Conservation (phyloP, 768 basidiomycete genomes). For the Serendipita sp. region DNA sequence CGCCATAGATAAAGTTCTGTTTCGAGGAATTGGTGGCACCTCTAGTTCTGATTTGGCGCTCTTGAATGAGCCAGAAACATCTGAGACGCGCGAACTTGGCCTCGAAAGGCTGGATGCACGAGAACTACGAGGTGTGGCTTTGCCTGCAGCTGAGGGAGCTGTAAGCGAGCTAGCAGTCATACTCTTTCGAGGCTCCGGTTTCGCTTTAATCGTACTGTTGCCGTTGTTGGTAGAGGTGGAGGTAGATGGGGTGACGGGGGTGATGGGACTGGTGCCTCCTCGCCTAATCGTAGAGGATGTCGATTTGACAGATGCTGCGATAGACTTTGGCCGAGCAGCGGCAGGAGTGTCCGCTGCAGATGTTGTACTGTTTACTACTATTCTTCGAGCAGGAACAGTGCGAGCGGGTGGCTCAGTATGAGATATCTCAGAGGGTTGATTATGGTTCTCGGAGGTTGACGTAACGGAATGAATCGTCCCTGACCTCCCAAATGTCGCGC, state of each 20-base stretch:
- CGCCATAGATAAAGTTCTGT: conserved; percentile 19
- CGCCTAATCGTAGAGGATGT: conserved; percentile 25
- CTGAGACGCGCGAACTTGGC: conserved; percentile 19
- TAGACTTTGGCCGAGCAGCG: conserved; percentile 16
- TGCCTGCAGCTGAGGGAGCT: not conserved
- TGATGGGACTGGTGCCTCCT: not conserved
- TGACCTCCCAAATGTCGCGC: not conserved
- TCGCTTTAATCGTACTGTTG: conserved; percentile 9
- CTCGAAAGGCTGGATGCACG: conserved; percentile 15
- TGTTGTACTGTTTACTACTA: conserved; percentile 6
- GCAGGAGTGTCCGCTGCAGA: conserved; percentile 5
- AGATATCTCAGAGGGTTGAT: not conserved
- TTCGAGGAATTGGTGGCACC: conserved; percentile 21
- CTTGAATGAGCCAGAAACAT: conserved; percentile 29
- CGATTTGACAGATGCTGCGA: conserved; percentile 24
- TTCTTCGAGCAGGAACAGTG: conserved; percentile 7
- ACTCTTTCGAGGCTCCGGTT: conserved; percentile 11
- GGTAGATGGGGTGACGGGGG: not conserved
- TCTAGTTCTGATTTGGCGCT: conserved; percentile 28
- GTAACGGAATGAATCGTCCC: conserved; percentile 10
- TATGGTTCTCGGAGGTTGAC: conserved; percentile 2
- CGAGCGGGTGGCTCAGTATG: conserved; percentile 7
- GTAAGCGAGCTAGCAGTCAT: not conserved
- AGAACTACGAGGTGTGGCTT: not conserved
- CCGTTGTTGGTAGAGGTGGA: not conserved